Conservation (phyloP, 2,329 filamentous ascomycete species). For the Paramyrothecium roridum region DNA sequence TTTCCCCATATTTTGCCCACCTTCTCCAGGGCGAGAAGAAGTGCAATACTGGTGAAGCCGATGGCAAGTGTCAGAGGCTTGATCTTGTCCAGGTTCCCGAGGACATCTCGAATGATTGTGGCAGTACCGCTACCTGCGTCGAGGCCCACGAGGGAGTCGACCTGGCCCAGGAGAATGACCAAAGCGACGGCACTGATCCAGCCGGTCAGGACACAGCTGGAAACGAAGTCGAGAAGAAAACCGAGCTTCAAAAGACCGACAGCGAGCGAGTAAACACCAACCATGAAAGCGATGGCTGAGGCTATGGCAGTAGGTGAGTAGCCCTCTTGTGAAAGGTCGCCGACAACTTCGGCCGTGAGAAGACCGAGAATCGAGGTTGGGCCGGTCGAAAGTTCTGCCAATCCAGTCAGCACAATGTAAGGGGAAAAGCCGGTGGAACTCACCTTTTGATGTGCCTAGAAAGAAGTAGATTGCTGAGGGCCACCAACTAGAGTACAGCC, state of each 20-base stretch:
- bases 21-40: slow-evolving; percentile 55
- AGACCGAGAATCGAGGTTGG: slow-evolving; percentile 64
- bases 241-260: slow-evolving; percentile 61
- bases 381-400: slow-evolving; percentile 55
- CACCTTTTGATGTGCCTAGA: slow-evolving; percentile 61
- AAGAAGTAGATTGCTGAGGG: slow-evolving; percentile 55
- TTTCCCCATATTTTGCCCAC: slow-evolving; percentile 57
- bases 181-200: slow-evolving; percentile 66
- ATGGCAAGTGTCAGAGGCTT: slow-evolving; percentile 57
- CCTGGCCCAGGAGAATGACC: slow-evolving; percentile 63
- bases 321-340: slow-evolving; percentile 43
- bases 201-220: slow-evolving; percentile 59
- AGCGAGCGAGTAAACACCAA: slow-evolving; percentile 57
- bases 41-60: slow-evolving; percentile 53
- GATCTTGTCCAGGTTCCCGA: slow-evolving; percentile 52
- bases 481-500: slow-evolving; percentile 58
- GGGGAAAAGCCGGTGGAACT: not conserved
- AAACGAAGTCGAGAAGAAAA: slow-evolving; percentile 65
- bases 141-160: slow-evolving; percentile 58
- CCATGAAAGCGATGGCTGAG: slow-evolving; percentile 59
- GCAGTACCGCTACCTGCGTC: slow-evolving; percentile 50
- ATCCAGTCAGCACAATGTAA: not conserved
- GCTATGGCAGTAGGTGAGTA: slow-evolving; percentile 55
- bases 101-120: slow-evolving; percentile 56
- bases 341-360: slow-evolving; percentile 58